Conservation (phyloP, 2,329 filamentous ascomycete species). For the Xylaria sp. region DNA sequence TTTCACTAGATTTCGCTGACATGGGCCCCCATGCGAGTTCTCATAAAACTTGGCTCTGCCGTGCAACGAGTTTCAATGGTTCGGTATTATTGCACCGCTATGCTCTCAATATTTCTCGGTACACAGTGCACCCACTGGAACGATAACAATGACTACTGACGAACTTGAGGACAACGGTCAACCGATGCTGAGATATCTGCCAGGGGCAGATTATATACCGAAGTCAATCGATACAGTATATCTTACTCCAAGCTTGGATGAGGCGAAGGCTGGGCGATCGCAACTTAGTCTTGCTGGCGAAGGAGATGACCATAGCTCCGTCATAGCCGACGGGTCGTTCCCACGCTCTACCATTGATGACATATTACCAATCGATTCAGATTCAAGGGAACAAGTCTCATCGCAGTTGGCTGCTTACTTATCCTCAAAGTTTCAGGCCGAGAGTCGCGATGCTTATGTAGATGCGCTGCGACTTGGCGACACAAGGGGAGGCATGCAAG, state of each 20-base stretch:
- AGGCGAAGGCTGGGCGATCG: constrained; percentile 26
- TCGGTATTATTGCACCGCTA: neutral
- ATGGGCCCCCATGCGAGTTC: neutral
- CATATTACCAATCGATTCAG: constrained; percentile 24
- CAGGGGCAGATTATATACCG: constrained; percentile 22
- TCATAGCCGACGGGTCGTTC: constrained; percentile 29
- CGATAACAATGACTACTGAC: constrained; percentile 19
- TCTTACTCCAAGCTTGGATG: constrained; percentile 30
- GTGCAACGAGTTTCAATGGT: neutral
- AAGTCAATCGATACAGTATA: constrained; percentile 20
- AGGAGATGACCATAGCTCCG: constrained; percentile 25
- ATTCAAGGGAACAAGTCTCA: constrained; percentile 15
- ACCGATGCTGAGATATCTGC: constrained; percentile 27
- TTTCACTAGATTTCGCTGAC: neutral
- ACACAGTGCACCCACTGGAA: neutral
- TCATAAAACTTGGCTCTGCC: constrained; percentile 19
- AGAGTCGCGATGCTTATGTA: constrained; percentile 31
- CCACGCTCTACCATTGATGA: constrained; percentile 33
- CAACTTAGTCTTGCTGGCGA: constrained; percentile 18
- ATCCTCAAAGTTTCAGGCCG: constrained; percentile 27
- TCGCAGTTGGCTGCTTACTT: constrained; percentile 27
- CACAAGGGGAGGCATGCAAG: constrained; percentile 20
- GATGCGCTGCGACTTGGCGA: constrained; percentile 30
- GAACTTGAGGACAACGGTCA: constrained; percentile 3
- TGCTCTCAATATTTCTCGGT: neutral